Evolutionary conservation across 805 yeast genomes (phyloP), one percentile per base, ranked within the genome.

Genomic region (Martiniozyma abietophila): DNA sequence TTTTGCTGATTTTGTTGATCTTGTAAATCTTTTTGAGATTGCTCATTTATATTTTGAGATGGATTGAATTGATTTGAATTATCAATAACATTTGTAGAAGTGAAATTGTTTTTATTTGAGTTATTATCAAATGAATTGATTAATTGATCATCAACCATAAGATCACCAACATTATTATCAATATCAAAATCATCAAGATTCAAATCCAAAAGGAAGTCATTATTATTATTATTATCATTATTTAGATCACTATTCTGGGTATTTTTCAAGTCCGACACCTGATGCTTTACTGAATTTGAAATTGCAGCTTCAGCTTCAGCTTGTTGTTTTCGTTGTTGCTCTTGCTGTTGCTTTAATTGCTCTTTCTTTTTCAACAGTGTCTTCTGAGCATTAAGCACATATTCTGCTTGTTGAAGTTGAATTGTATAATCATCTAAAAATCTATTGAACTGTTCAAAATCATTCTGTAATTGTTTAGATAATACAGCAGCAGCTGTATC

Each of bases 361-460:
- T 33, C 45, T 54, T 33, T 56, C 59, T 29, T 54, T 52, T 8
- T 38, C 36, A 6, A 48, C 21, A 31, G 48, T 53, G n/a, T 46
- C 46, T 34, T 53, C 53, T 33, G 56, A 20, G 34, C 44, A 15
- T 42, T 39, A 19, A 58, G 36, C 8, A 51, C 49, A 31, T 47
- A 44, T 28, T 48, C 56, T 4, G 60, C 44, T 23, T 51, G 56
- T 15, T 35, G 44, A 31, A 56, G 35, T 33, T 58, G 58, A 30
- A 54, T 21, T 10, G 38, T 42, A 31, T 45, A 46, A 18, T 49
- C 53, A 33, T 54, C 57, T 25, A 57, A 29, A 1, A 54, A 49
- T 34, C 45, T 48, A 36, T 54, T 53, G 36, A 54, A 57, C 8
- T 32, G 40, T 9, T 46, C 47, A 14, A 50, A 48, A 33, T 57